Evolutionary conservation across 2,329 filamentous ascomycete genomes (phyloP).

Genomic region (Mycosphaerelloides madeirae): DNA sequence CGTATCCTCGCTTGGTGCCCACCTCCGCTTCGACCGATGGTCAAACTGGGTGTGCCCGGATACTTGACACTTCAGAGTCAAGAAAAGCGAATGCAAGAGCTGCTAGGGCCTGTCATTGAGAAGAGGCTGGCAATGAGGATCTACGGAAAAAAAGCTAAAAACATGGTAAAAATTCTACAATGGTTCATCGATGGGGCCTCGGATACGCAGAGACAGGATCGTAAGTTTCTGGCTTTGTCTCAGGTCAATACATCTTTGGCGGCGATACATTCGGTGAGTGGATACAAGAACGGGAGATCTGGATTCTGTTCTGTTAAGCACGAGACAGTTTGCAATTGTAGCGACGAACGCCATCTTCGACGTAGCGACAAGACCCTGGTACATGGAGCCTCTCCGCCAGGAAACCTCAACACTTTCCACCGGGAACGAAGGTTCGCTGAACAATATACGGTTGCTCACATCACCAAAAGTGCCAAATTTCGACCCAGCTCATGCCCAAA

Average conservation of each 20-base stretch:
- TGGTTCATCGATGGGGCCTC: background rate
- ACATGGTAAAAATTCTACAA: too few species aligned
- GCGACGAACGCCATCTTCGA: background rate
- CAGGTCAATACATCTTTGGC: background rate
- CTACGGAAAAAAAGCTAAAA: background rate
- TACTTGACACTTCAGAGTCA: background rate
- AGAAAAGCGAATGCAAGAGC: background rate
- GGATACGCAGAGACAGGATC: background rate
- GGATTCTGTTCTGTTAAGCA: too few species aligned
- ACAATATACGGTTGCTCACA: background rate
- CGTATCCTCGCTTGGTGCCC: background rate
- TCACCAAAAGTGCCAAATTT: background rate
- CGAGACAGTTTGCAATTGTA: too few species aligned
- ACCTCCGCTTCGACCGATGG: background rate
- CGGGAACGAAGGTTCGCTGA: background rate
- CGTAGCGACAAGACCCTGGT: background rate
- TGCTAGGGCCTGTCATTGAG: background rate
- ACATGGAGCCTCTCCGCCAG: background rate
- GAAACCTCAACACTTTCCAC: background rate
- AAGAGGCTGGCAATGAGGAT: background rate
- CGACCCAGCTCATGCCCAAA: too few species aligned
- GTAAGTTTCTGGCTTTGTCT: background rate
- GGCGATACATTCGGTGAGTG: background rate
- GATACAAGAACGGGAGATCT: too few species aligned
- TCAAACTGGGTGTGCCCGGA: background rate